These are phyloP conservation scores for Piper longum DNA, from an alignment of 164 flowering plant genomes.

Conservation along the genomic window DNA sequence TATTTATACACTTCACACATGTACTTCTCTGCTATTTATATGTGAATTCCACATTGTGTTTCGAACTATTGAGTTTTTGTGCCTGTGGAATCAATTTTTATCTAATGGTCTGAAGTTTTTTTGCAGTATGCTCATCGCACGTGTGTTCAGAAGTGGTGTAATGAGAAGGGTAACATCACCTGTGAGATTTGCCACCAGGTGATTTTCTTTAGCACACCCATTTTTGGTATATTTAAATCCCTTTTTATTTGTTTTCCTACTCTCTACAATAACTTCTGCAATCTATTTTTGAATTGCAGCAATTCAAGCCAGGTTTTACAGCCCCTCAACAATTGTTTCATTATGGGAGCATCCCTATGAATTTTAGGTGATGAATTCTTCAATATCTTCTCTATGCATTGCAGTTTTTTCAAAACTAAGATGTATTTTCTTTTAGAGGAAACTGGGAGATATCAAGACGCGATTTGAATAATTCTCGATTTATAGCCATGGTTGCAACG, in stretches of 20 bases:
- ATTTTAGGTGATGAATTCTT: slow-evolving; percentile 41
- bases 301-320: slow-evolving; percentile 64
- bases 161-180: slow-evolving; percentile 78
- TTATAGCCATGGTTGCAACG: slow-evolving; percentile 35
- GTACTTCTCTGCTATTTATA: too few relatives aligned
- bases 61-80: too few relatives aligned
- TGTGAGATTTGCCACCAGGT: slow-evolving; percentile 96
- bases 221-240: background rate
- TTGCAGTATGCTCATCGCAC: slow-evolving; percentile 86
- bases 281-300: slow-evolving; percentile 21
- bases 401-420: too few relatives aligned
- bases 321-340: slow-evolving; percentile 58
- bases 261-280: background rate
- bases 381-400: background rate
- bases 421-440: slow-evolving; percentile 25
- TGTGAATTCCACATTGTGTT: too few relatives aligned
- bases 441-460: slow-evolving; percentile 59
- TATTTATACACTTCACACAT: too few relatives aligned
- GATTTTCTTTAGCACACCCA: background rate
- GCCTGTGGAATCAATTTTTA: background rate
- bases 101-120: background rate
- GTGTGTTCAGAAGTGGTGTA: slow-evolving; percentile 93
- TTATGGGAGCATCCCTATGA: slow-evolving; percentile 50
- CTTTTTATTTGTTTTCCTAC: too few relatives aligned
- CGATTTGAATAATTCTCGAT: slow-evolving; percentile 30